Conservation (phyloP, 1,139 yeast genomes). For the Lodderomyces beijingensis region DNA sequence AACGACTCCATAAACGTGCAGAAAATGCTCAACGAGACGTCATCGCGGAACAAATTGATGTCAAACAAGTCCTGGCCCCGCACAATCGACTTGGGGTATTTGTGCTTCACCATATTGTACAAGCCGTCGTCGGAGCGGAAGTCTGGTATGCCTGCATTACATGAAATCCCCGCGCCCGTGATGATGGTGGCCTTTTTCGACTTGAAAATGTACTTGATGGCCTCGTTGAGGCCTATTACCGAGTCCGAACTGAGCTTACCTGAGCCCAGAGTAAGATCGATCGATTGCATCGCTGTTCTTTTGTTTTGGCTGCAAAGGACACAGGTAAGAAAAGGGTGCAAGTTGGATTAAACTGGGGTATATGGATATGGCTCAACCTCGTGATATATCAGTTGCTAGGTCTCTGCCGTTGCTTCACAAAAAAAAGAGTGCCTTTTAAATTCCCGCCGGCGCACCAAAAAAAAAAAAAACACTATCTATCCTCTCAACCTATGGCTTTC, state of each 20-base stretch:
- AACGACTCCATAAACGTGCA: slow-evolving; percentile 79
- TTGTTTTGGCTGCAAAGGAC: too few relatives aligned
- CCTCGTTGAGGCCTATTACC: slow-evolving; percentile 32
- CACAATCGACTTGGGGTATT: slow-evolving; percentile 57
- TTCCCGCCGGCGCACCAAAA: too few relatives aligned
- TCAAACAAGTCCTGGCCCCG: slow-evolving; percentile 91
- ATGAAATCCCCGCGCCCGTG: slow-evolving; percentile 95
- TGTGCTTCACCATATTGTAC: slow-evolving; percentile 65
- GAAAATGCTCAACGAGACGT: slow-evolving; percentile 59
- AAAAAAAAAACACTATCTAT: too few relatives aligned
- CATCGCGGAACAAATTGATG: slow-evolving; percentile 69
- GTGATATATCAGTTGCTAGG: too few relatives aligned
- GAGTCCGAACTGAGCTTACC: slow-evolving; percentile 4
- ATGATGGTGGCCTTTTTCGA: slow-evolving; percentile 53
- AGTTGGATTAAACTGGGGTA: too few relatives aligned
- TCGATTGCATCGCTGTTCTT: not conserved
- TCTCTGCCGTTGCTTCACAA: too few relatives aligned
- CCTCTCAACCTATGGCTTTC: too few relatives aligned
- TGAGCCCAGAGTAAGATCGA: not conserved
- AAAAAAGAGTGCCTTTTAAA: too few relatives aligned
- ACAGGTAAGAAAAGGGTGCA: too few relatives aligned
- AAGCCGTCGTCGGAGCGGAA: slow-evolving; percentile 83
- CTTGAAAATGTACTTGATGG: slow-evolving; percentile 41
- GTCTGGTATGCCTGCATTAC: slow-evolving; percentile 96
- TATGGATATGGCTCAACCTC: too few relatives aligned